phyloP scores from a whole-genome alignment of 306 rosid genomes.

The Acacia confusa region DNA sequence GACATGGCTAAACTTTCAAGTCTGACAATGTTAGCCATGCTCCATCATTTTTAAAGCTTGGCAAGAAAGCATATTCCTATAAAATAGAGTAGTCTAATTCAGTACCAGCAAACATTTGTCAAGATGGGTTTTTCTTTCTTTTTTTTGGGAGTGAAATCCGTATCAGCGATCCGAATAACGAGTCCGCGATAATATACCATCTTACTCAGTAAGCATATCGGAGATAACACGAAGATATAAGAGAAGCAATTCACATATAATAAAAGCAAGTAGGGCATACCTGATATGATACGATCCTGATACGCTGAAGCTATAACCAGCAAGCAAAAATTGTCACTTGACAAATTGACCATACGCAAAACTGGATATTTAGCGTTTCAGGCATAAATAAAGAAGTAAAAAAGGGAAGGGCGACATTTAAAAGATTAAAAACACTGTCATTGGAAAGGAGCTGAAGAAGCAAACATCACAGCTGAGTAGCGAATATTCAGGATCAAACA shows the following conservation, averaged over 20 bases:
- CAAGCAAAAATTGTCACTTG: neutral
- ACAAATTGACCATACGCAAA: neutral
- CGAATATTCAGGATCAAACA: neutral
- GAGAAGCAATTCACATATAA: conserved; percentile 17
- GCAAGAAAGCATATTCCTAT: conserved; percentile 25
- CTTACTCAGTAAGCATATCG: conserved; percentile 1
- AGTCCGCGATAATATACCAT: conserved; percentile 31
- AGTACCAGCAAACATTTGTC: conserved; percentile 20
- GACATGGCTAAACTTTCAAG: conserved; percentile 28
- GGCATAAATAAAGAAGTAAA: neutral
- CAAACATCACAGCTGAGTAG: neutral
- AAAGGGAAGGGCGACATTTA: neutral
- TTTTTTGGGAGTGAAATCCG: neutral
- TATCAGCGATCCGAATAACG: conserved; percentile 23
- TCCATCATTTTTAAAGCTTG: conserved; percentile 25
- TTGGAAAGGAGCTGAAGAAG: neutral
- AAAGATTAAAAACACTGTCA: neutral
- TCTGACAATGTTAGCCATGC: conserved; percentile 30
- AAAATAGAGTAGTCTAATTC: conserved; percentile 21
- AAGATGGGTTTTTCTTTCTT: neutral
- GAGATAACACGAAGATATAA: neutral
- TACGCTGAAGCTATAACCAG: conserved; percentile 14
- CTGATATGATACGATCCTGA: neutral
- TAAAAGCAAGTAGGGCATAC: conserved; percentile 15
- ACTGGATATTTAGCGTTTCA: neutral